Conservation (phyloP, 176 grass and related monocot species). For the Hordeum vulgare region DNA sequence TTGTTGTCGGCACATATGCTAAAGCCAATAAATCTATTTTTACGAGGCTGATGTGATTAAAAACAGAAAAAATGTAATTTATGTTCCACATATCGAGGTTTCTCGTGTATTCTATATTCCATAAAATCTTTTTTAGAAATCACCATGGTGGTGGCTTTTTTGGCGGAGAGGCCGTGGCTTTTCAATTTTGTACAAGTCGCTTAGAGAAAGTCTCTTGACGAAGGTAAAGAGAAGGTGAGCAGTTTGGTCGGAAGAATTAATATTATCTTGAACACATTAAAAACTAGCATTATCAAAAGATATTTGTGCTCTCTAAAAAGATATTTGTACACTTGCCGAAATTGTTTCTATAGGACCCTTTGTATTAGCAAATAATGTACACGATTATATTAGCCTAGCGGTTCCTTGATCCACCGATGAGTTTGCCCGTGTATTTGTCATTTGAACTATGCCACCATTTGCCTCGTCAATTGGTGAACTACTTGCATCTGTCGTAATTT, state of each 20-base stretch:
- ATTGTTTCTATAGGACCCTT: neutral
- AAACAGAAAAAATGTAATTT: no score
- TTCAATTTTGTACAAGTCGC: no score
- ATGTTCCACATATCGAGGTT: no score
- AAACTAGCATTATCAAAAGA: neutral
- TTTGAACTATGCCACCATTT: slow-evolving; percentile 22
- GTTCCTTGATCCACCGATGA: slow-evolving; percentile 23
- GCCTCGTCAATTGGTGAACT: neutral
- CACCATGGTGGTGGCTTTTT: neutral
- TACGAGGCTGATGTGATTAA: no score
- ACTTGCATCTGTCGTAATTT: no score
- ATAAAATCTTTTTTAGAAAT: no score
- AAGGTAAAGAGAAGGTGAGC: neutral
- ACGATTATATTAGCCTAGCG: slow-evolving; percentile 20
- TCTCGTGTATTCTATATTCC: no score
- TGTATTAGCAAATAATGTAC: neutral
- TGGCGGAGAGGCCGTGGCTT: no score
- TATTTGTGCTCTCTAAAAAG: neutral
- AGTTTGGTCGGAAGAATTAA: neutral
- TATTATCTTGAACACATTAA: neutral
- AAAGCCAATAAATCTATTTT: no score
- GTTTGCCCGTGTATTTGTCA: slow-evolving; percentile 10
- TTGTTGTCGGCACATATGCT: no score
- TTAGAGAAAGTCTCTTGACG: neutral
- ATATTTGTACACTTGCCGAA: neutral